These are phyloP conservation scores for Prillingera fragicola DNA, from an alignment of 1,284 basidiomycete genomes.

Conservation along the genomic window DNA sequence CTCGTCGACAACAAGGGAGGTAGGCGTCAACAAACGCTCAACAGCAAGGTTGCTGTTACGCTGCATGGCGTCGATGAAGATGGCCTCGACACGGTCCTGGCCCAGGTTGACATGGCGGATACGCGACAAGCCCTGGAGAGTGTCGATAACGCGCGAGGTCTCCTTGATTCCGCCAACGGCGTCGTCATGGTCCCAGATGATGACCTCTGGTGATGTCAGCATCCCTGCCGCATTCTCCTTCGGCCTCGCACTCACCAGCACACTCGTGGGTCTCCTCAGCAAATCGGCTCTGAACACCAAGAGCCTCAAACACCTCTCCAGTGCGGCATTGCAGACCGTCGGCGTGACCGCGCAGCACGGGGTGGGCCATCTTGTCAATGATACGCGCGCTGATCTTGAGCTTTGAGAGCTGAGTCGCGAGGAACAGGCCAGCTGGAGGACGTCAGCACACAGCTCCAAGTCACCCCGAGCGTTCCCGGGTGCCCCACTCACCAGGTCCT, in stretches of 20 bases:
- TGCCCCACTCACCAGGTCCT: conserved; percentile 9
- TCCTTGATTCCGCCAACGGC: conserved; percentile 20
- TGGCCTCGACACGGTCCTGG: conserved; percentile 34
- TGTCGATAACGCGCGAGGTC: conserved; percentile 31
- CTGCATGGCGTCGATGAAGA: conserved; percentile 33
- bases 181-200: conserved; percentile 27
- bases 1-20: conserved; percentile 14
- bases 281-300: conserved; percentile 26
- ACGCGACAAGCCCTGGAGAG: conserved; percentile 25
- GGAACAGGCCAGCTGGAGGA: conserved; percentile 17
- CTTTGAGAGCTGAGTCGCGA: conserved; percentile 16
- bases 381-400: conserved; percentile 24
- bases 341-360: conserved; percentile 25
- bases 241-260: conserved; percentile 11
- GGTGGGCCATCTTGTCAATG: conserved; percentile 30
- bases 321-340: conserved; percentile 34
- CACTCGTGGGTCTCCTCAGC: conserved; percentile 26
- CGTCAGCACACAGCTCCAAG: neutral
- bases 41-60: conserved; percentile 27
- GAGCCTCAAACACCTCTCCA: conserved; percentile 33
- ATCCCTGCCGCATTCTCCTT: neutral
- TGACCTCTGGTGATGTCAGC: conserved; percentile 17
- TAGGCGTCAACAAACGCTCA: conserved; percentile 24
- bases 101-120: conserved; percentile 32
- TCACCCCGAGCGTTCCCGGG: neutral